Evolutionary conservation across 805 yeast genomes (phyloP), one percentile per base, ranked within the genome.

Genomic region (Naumovozyma castellii): DNA sequence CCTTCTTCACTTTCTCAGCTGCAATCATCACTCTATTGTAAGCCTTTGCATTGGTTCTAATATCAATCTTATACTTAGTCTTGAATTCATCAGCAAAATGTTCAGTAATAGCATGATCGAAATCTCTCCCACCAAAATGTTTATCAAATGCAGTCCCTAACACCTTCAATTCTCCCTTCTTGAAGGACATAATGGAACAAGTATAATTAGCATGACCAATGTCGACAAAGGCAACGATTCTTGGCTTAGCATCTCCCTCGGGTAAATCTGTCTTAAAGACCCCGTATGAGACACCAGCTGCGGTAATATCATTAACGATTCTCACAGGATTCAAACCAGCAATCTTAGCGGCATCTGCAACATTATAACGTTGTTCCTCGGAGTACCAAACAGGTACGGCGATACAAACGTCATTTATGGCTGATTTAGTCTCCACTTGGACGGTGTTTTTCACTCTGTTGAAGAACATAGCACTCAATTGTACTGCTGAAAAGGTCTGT

Each of bases 231-330:
- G 94, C 97, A 54, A 92, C 83, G 59, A 76, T 82, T 71, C 83
- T 80, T 59, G 88, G 81, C 65, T 81, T 83, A 56, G 85, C 95
- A 37, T 59, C 64, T 39, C 51, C 59, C 66, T 87, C 97, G 57
- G 97, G 96, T 57, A 92, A 75, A 61, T 90, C 97, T 50, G 84
- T 76, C 77, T 92, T 88, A 82, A 92, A 92, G 45, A 92, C 96
- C 73, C 98, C 98, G 72, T 92, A 94, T 55, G 97, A 94, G 50
- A 92, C 95, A 57, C 97, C 97, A 46, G 98, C 98, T 45, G 98
- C 97, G 43, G 97, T 88, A 51, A 84, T 81, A 65, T 92, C 99
- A 66, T 92, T 92, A 54, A 92, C 95, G 49, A 92, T 79, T 76
- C 98, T 84, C 44, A 92, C 97, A 45, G 98, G 97, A 79, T 92